Conservation (phyloP, 108 stramenopile species). For the Conticribra guillardii region DNA sequence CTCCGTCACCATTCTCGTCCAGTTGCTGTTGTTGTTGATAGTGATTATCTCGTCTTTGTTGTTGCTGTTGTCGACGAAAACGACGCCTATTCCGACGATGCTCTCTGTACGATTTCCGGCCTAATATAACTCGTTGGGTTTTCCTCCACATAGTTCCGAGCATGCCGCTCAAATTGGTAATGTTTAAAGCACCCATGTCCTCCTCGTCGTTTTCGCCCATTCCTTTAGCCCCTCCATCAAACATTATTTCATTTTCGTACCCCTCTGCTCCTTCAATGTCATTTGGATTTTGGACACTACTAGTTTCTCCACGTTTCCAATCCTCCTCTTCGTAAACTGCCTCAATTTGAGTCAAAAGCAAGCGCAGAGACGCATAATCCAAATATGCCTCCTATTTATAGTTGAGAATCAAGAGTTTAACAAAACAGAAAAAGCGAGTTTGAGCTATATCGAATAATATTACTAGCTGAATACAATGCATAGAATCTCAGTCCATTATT, state of each 20-base stretch:
- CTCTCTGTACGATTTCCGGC: too few species aligned
- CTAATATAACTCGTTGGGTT: background rate
- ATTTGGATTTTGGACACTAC: background rate
- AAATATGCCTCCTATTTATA: too few species aligned
- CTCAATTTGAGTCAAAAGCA: constrained; percentile 51
- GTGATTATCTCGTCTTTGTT: constrained; percentile 11
- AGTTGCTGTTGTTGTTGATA: constrained; percentile 23
- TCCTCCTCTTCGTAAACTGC: constrained; percentile 77
- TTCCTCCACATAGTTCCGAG: background rate
- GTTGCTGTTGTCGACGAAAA: constrained; percentile 1
- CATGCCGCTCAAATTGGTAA: background rate
- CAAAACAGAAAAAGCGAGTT: too few species aligned
- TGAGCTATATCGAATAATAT: too few species aligned
- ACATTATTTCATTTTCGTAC: background rate
- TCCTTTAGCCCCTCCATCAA: background rate
- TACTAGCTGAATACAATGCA: too few species aligned
- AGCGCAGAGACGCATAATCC: constrained; percentile 47
- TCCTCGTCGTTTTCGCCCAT: constrained; percentile 2
- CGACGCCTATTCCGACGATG: background rate
- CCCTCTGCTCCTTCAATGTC: background rate
- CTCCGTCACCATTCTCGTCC: background rate
- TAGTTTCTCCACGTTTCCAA: constrained; percentile 22
- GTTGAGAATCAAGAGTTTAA: too few species aligned
- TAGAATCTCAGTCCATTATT: too few species aligned
- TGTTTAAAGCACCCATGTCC: background rate